These are phyloP conservation scores for Aspergillus quadrilineatus DNA, from an alignment of 2,329 filamentous ascomycete genomes.

Conservation along the genomic window DNA sequence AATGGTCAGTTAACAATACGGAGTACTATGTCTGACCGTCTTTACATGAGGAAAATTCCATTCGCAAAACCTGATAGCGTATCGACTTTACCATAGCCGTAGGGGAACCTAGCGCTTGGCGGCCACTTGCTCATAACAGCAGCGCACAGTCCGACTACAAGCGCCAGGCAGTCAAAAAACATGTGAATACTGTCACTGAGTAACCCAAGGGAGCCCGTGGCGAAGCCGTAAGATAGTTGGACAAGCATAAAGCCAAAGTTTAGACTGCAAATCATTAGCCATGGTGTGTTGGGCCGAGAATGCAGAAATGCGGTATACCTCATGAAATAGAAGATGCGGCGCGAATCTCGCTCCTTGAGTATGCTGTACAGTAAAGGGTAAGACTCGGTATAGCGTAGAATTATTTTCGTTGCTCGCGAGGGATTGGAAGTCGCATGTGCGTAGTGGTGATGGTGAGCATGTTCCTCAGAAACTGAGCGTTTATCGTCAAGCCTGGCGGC, in stretches of 20 bases:
- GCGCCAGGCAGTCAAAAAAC: constrained; percentile 96
- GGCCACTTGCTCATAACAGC: constrained; percentile 97
- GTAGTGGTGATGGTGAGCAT: constrained; percentile 34
- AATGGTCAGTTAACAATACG: constrained; percentile 16
- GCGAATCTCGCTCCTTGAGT: constrained; percentile 84
- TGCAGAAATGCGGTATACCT: constrained; percentile 55
- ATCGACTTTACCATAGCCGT: constrained; percentile 95
- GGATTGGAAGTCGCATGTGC: constrained; percentile 46
- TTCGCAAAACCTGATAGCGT: constrained; percentile 95
- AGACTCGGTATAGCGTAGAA: constrained; percentile 67
- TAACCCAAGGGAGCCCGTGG: constrained; percentile 90
- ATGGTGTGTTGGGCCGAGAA: background rate
- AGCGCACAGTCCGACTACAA: constrained; percentile 85
- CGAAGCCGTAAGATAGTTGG: constrained; percentile 89
- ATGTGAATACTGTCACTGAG: constrained; percentile 98
- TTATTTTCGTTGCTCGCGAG: constrained; percentile 68
- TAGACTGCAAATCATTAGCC: constrained; percentile 56
- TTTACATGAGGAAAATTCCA: constrained; percentile 86
- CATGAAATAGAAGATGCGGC: constrained; percentile 97
- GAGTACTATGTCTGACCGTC: background rate
- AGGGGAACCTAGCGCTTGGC: constrained; percentile 82
- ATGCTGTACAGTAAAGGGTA: constrained; percentile 84
- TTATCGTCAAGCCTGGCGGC: constrained; percentile 35
- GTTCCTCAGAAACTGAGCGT: constrained; percentile 25
- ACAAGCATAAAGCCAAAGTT: constrained; percentile 95